Evolutionary conservation across 2,329 filamentous ascomycete species (phyloP), one percentile per base, ranked within the genome.

Genomic region (Sphaerulina musiva): DNA sequence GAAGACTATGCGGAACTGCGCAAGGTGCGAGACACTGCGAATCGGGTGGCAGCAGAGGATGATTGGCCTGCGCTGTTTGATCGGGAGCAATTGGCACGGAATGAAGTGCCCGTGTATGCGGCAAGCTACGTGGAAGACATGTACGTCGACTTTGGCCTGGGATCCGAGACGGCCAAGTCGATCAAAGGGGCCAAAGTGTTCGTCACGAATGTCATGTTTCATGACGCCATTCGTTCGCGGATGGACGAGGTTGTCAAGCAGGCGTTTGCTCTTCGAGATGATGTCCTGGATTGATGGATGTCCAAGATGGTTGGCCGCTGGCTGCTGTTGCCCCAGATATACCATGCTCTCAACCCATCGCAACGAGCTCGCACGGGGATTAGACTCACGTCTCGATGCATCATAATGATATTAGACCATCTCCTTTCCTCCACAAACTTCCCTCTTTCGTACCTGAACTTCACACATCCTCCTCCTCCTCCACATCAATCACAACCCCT

Each of bases 121-220:
- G 89, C 87, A 0, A 86, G 83, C 2, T 97, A 87, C 63, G 70
- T 89, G 4, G 86, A 95, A 59, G 90, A 95, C 68, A 93, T 96
- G 87, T 96, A 95, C 65, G 91, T 97, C 31, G 87, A 95, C 66
- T 87, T 81, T 62, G 81, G 82, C 6, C 74, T 90, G 51, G 86
- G 87, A 7, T 78, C 81, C 63, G 82, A 86, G 62, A 95, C 89
- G 12, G 89, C 88, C 8, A 74, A 74, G 40, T 80, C 84, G 65
- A 87, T 96, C 68, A 85, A 81, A 68, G 84, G 83, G 1, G 85
- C 82, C 67, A 90, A 89, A 73, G 83, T 88, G 40, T 93, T 86
- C 64, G 82, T 93, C 66, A 95, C 89, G 39, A 96, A 95, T 68
- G 77, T 79, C 23, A 81, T 95, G 78, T 93, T 93, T 66, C 92